phyloP scores from a whole-genome alignment of 1,284 basidiomycete genomes.

The Ganoderma boninense region DNA sequence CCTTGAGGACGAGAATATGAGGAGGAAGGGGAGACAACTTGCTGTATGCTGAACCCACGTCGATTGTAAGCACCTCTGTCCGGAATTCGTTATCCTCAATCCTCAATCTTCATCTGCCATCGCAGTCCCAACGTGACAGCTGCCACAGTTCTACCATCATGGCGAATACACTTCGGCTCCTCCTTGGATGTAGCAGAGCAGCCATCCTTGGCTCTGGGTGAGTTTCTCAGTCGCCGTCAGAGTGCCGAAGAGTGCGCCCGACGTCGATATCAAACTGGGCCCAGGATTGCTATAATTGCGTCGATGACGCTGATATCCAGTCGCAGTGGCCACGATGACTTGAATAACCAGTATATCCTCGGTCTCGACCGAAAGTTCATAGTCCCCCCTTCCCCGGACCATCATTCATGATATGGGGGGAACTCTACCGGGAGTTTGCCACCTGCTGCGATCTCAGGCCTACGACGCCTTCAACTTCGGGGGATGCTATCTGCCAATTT shows the following conservation, averaged over 20 bases:
- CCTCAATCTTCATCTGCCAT: neutral
- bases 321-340: neutral
- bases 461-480: neutral
- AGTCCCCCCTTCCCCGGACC: neutral
- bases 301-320: neutral
- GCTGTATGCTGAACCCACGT: too few relatives aligned
- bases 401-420: neutral
- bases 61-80: neutral
- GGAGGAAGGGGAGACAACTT: too few relatives aligned
- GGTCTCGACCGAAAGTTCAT: too few relatives aligned
- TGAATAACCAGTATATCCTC: neutral
- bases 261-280: neutral
- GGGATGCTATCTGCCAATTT: neutral
- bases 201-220: neutral
- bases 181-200: neutral
- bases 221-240: neutral
- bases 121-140: neutral
- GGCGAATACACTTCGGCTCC: too few relatives aligned
- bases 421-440: neutral
- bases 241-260: too few relatives aligned
- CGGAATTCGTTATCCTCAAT: too few relatives aligned
- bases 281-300: too few relatives aligned
- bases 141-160: neutral
- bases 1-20: neutral
- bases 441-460: neutral